Conservation (phyloP, 2,329 filamentous ascomycete genomes). For the Uncinocarpus reesii region DNA sequence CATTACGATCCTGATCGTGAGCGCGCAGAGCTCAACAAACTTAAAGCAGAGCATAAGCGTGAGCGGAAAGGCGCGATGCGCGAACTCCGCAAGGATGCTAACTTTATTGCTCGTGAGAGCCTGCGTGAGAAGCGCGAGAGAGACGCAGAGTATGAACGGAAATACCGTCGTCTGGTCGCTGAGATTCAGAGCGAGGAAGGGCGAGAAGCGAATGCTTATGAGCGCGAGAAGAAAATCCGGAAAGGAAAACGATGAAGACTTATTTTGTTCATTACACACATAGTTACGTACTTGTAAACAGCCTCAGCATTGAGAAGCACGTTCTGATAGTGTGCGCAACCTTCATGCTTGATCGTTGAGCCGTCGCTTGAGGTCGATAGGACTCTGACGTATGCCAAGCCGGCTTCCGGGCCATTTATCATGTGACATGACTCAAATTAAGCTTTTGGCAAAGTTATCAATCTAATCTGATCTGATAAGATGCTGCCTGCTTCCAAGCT, state of each 20-base stretch:
- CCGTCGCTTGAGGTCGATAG: no score
- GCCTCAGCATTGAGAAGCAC: no score
- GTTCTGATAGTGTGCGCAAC: no score
- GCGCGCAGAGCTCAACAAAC: constrained; percentile 70
- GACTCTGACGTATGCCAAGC: constrained; percentile 7
- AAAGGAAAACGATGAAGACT: constrained; percentile 49
- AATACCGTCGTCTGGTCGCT: constrained; percentile 81
- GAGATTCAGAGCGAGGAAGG: constrained; percentile 96
- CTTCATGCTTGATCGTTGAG: no score
- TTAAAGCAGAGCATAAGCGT: constrained; percentile 84
- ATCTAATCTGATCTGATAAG: constrained; percentile 13
- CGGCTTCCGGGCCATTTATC: neutral
- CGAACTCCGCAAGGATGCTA: constrained; percentile 88
- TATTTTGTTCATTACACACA: no score
- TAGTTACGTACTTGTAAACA: neutral
- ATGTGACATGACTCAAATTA: neutral
- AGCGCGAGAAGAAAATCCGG: constrained; percentile 67
- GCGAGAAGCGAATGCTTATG: constrained; percentile 74
- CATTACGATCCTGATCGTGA: constrained; percentile 96
- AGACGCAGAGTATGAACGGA: constrained; percentile 90
- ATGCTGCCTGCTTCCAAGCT: neutral
- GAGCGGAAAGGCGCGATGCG: constrained; percentile 91
- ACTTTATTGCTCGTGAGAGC: constrained; percentile 85
- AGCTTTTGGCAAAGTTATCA: neutral
- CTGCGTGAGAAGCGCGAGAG: constrained; percentile 84